Conservation (phyloP, 805 yeast genomes). For the Ogataea glucozyma region DNA sequence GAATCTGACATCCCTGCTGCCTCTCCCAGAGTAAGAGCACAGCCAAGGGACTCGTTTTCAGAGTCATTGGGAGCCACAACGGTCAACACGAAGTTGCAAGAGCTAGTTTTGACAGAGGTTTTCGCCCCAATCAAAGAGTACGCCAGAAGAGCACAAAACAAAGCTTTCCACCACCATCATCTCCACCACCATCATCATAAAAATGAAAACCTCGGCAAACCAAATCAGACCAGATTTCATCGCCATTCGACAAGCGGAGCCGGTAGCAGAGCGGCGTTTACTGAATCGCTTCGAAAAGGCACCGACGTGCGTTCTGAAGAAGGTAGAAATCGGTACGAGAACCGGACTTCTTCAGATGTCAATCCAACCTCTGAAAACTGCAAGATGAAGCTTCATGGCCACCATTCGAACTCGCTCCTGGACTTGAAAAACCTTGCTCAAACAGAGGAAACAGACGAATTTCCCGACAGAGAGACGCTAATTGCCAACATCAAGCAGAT, state of each 20-base stretch:
- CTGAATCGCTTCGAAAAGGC: constrained; percentile 1
- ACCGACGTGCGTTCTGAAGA: neutral
- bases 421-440: constrained; percentile 24
- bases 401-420: constrained; percentile 25
- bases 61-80: constrained; percentile 57
- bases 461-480: constrained; percentile 32
- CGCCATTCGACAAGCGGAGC: constrained; percentile 33
- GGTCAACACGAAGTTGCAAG: constrained; percentile 70
- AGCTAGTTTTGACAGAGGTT: constrained; percentile 69
- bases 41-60: constrained; percentile 13
- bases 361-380: neutral
- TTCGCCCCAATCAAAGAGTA: constrained; percentile 53
- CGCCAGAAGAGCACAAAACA: constrained; percentile 26
- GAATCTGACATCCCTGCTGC: constrained; percentile 14
- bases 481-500: constrained; percentile 44
- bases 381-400: constrained; percentile 8
- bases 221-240: constrained; percentile 20
- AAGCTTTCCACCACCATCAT: constrained; percentile 11
- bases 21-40: constrained; percentile 19
- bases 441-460: constrained; percentile 15
- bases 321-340: neutral
- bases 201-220: constrained; percentile 11
- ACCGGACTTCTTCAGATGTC: constrained; percentile 8
- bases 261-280: constrained; percentile 7
- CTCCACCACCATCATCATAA: constrained; percentile 19